Evolutionary conservation across 208 protist genomes (phyloP), one percentile per base, ranked within the genome.

Genomic region (Wallacemonas sp.): DNA sequence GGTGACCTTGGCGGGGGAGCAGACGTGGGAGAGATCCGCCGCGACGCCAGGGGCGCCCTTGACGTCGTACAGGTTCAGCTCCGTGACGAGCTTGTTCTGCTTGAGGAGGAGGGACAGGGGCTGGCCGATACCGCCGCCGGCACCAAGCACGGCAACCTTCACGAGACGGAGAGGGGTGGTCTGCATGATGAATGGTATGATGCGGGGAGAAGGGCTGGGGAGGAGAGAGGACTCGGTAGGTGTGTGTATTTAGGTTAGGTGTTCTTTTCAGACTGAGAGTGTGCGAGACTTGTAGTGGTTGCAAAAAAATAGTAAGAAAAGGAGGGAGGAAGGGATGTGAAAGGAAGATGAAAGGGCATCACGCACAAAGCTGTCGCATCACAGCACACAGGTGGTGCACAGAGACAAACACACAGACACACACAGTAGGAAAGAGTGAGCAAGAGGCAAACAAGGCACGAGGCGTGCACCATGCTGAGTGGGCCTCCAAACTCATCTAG

Each of bases 41-140:
- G 97, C 97, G 7, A 99, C 94, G 49, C 97, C 97, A 4, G 90
- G 79, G n/a, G 90, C 85, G 23, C 80, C 86, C 1, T 81, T 84
- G 14, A 98, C 89, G 67, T 98, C 96, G 79, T 96, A 98, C 31
- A 97, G 80, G 26, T 80, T 87, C n/a, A 98, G 91, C 20, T 87
- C 90, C 67, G 80, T 92, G 44, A 87, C 88, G 31, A 91, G 84
- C 45, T 87, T 76, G 61, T 83, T 66, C 62, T 77, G 79, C 66
- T 89, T 85, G 52, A 97, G 82, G 23, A 96, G 85, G 22, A 97
- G 88, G 33, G 89, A 91, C 8, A 97, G 84, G 22, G 92, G 81
- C 76, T 96, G 89, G 57, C 92, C 92, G 65, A 97, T 94, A 61
- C 89, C 89, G 61, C 92, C 92, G 49, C 84, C 82, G 26, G 92